phyloP scores from a whole-genome alignment of 495 filamentous ascomycete species.

The Aspergillus campestris region DNA sequence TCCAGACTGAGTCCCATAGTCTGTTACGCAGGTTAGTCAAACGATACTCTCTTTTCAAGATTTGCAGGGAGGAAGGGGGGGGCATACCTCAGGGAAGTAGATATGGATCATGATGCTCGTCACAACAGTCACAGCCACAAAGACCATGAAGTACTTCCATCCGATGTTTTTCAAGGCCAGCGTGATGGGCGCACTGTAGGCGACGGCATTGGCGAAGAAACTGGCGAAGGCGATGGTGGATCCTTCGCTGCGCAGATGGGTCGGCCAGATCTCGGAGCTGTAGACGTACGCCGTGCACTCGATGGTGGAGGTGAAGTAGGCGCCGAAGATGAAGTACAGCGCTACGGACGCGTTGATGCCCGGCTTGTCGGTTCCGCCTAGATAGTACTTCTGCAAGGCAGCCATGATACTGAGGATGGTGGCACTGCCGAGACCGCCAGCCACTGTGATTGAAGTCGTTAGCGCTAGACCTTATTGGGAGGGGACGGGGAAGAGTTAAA shows the following conservation, averaged over 20 bases:
- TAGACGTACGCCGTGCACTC: background rate
- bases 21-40: background rate
- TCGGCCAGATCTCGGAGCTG: conserved; percentile 1
- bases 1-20: background rate
- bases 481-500: background rate
- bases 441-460: background rate
- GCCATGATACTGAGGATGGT: background rate
- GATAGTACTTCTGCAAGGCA: background rate
- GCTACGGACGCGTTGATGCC: background rate
- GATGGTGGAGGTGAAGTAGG: background rate
- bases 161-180: background rate
- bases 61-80: too few species aligned
- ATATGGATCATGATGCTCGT: background rate
- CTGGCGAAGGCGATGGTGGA: background rate
- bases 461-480: background rate
- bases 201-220: background rate
- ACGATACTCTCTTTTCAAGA: background rate
- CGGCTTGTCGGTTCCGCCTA: background rate
- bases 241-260: conserved; percentile 1
- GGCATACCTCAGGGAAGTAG: background rate
- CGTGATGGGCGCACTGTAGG: background rate
- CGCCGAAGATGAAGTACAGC: background rate
- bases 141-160: background rate
- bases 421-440: background rate
- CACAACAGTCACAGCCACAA: background rate